Base-by-base conservation (phyloP, 768 basidiomycete genomes). In the Obba rivulosa region DNA sequence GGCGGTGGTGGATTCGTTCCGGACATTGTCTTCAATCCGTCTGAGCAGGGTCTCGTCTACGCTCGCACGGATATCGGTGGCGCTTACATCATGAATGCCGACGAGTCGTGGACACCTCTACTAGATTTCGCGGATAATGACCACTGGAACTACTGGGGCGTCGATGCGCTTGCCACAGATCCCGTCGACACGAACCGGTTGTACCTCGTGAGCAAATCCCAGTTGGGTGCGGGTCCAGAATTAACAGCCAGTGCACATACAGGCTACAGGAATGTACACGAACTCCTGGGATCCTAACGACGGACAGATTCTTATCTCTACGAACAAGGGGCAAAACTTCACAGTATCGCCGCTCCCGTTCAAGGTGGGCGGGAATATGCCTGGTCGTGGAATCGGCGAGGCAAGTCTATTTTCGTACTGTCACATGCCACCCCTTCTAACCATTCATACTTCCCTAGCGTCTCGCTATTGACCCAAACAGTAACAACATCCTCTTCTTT, bases 291-390 rank as follows among this genome's bases (percentile, higher is more conserved):
- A 81, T 56, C 79, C 80, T 3, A 80, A 76, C 55, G 80, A 81
- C 48, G 81, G 81, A 3, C 72, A 76, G 44, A 83, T 85, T 31
- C 65, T 85, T 10, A 75, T 77, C 34, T 84, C 82, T 18, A 73
- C 69, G 7, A 75, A 85, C 57, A 68, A 72, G 48, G 81, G 83
- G 10, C 59, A 69, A n/a, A 78, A 78, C 0, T 85, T 74, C 58
- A 76, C 71, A 1, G 53, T 72, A 2, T 75, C 78, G 5, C 55
- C 61, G 7, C 63, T 85, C 0, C 76, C 81, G 0, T 83, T 84
- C 72, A 85, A 85, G 54, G 75, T 82, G 25, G 81, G 82, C 25
- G 81, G 81, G 8, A 82, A 83, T 59, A 81, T 81, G 81, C 81
- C 81, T 28, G 81, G 81, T 43, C 78, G 81, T 59, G 83, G 80